These are phyloP conservation scores for Colletotrichum gloeosporioides DNA, from an alignment of 2,329 filamentous ascomycete genomes.

Conservation along the genomic window DNA sequence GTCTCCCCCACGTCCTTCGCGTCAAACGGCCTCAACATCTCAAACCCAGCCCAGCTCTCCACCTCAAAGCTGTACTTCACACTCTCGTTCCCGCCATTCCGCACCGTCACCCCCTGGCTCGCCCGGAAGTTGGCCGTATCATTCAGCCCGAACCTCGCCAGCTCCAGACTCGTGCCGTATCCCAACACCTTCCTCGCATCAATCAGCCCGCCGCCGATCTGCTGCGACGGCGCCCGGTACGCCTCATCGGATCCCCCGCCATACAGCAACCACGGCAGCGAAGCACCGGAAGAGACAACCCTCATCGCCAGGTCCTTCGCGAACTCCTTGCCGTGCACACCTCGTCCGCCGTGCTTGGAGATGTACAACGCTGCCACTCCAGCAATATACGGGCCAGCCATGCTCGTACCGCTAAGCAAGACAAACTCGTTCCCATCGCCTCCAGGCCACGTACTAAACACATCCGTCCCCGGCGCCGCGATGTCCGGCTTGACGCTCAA, in stretches of 20 bases:
- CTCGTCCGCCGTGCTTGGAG: constrained; percentile 34
- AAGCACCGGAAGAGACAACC: constrained; percentile 31
- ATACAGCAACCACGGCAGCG: constrained; percentile 27
- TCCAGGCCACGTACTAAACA: constrained; percentile 41
- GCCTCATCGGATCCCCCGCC: not conserved
- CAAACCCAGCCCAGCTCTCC: constrained; percentile 15
- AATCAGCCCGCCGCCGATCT: constrained; percentile 45
- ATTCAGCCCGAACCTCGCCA: constrained; percentile 43
- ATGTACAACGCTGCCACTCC: constrained; percentile 44
- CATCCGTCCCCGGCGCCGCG: constrained; percentile 44
- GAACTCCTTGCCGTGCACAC: constrained; percentile 33
- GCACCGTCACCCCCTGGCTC: constrained; percentile 3
- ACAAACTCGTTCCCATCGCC: constrained; percentile 33
- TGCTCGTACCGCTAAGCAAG: constrained; percentile 52
- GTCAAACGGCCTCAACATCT: constrained; percentile 26
- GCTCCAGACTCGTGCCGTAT: constrained; percentile 35
- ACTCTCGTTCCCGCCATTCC: not conserved
- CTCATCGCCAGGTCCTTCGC: constrained; percentile 36
- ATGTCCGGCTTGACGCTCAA: constrained; percentile 48
- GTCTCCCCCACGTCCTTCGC: not conserved
- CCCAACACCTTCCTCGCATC: constrained; percentile 41
- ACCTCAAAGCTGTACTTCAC: constrained; percentile 13
- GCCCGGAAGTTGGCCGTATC: constrained; percentile 42
- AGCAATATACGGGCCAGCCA: constrained; percentile 53
- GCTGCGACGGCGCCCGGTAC: constrained; percentile 36